Evolutionary conservation across 345 rosid species (phyloP), one percentile per base, ranked within the genome.

Genomic region (Moringa oleifera): DNA sequence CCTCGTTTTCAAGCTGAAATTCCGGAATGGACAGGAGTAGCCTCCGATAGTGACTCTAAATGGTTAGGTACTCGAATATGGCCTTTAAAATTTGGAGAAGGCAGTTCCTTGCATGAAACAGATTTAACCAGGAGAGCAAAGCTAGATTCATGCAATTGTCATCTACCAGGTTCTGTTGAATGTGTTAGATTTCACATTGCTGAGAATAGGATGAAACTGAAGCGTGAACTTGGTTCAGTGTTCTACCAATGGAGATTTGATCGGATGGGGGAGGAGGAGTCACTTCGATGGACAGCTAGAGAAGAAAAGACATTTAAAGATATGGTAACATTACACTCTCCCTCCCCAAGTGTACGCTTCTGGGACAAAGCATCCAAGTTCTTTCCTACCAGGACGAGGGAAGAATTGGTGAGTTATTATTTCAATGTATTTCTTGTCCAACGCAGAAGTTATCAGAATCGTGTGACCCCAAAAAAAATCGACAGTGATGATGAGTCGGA

Each of bases 231-330:
- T 20, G 90, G 90, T 31, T 8, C 64, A 23, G 81, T 62, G 45
- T 91, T 87, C 68, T 68, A 69, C 59, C 73, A 52, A 23, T 91
- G 91, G 92, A 73, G 78, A 64, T 85, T 91, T 75, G 62, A 83
- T 62, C 67, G 54, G 45, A 89, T 89, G 96, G 96, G 98, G 3
- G 95, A 86, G 79, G 95, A 91, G 70, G 87, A 85, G 45, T 76
- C 79, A 19, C 70, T 75, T 25, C 65, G 71, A 64, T 84, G 95
- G 97, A 77, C 79, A 8, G 64, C 56, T n/a, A 76, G 74, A 62
- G 87, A 83, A 61, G 84, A 80, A 67, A 73, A 81, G 55, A 76
- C 46, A 74, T 89, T 89, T 28, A 81, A 77, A 67, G 45, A 66
- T 17, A 68, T 74, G 74, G 73, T 81, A 20, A 72, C 25, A 10